These are phyloP conservation scores for Trypanosoma conorhini DNA, from an alignment of 208 protist genomes.

Conservation along the genomic window DNA sequence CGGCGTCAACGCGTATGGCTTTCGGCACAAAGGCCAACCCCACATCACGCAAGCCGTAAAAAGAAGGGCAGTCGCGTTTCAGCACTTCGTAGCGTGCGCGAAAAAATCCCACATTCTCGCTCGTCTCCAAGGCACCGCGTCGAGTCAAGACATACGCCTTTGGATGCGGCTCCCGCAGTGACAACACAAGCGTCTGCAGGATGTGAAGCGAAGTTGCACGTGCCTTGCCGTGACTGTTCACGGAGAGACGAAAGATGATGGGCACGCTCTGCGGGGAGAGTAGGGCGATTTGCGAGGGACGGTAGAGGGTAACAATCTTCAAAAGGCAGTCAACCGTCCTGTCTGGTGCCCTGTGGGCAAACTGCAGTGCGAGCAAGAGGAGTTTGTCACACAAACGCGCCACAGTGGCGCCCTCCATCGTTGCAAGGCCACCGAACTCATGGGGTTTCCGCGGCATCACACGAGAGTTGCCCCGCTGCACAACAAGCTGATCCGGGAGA, in stretches of 20 bases:
- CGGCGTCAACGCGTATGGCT: slow-evolving; percentile 14
- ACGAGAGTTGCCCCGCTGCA: background rate
- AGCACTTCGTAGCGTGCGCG: slow-evolving; percentile 23
- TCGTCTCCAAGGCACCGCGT: slow-evolving; percentile 14
- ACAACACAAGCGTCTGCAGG: slow-evolving; percentile 22
- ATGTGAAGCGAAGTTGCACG: slow-evolving; percentile 22
- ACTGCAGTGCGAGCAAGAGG: slow-evolving; percentile 12
- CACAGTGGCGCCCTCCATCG: slow-evolving; percentile 4
- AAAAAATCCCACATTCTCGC: slow-evolving; percentile 22
- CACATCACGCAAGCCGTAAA: slow-evolving; percentile 22
- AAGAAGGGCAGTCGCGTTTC: slow-evolving; percentile 18
- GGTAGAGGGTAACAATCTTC: slow-evolving; percentile 11
- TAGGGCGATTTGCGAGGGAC: slow-evolving; percentile 14
- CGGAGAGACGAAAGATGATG: slow-evolving; percentile 19
- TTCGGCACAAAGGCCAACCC: slow-evolving; percentile 28
- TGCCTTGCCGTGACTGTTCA: slow-evolving; percentile 11
- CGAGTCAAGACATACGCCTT: slow-evolving; percentile 20
- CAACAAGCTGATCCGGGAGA: slow-evolving; percentile 16
- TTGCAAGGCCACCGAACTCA: background rate
- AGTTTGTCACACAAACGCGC: slow-evolving; percentile 22
- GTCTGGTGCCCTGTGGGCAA: slow-evolving; percentile 8
- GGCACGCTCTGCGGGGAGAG: slow-evolving; percentile 19
- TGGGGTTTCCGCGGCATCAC: background rate
- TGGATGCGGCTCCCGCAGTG: slow-evolving; percentile 15
- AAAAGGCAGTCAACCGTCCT: slow-evolving; percentile 10